These are phyloP conservation scores for Trichoderma guizhouense DNA, from an alignment of 2,329 filamentous ascomycete species.

Conservation along the genomic window DNA sequence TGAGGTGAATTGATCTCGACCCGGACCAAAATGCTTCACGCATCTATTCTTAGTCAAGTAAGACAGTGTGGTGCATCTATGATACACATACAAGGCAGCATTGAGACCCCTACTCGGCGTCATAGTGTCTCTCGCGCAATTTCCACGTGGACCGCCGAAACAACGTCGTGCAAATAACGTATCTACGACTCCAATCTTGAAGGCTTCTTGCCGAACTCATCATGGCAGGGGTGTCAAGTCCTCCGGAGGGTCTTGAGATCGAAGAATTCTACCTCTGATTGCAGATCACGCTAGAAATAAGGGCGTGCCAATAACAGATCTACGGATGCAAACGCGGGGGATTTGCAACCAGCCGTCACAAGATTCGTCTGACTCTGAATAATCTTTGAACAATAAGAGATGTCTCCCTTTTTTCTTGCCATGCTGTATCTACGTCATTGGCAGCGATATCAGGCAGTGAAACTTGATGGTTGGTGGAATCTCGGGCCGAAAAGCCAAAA, in stretches of 20 bases:
- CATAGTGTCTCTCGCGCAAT: background rate
- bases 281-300: no score
- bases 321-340: background rate
- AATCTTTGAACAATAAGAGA: background rate
- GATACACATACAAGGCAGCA: background rate
- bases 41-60: background rate
- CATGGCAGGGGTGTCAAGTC: no score
- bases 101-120: background rate
- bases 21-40: background rate
- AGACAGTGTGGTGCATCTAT: background rate
- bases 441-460: background rate
- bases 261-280: no score
- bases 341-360: background rate
- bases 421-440: background rate
- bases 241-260: accelerated
- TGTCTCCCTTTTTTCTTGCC: background rate
- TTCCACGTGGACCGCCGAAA: background rate
- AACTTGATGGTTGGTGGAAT: background rate
- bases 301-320: background rate
- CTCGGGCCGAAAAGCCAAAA: background rate
- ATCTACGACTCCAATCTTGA: no score
- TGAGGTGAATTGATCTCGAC: background rate
- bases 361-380: background rate
- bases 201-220: no score
- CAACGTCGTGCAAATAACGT: background rate